Conservation (phyloP, 2,329 filamentous ascomycete genomes). For the Fusarium coicis region DNA sequence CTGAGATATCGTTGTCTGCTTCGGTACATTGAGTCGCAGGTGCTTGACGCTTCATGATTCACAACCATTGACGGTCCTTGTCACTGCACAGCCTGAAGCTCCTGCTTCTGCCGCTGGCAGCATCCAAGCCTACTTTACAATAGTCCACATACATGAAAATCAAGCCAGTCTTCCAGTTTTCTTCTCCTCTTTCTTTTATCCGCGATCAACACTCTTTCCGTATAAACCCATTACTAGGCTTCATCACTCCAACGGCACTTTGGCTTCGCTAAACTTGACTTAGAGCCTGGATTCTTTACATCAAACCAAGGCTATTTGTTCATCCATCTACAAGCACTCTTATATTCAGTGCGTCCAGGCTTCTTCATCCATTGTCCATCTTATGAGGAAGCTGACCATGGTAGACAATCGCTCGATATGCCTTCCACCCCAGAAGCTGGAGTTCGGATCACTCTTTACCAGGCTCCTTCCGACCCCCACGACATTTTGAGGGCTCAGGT, state of each 20-base stretch:
- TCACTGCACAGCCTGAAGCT: no score
- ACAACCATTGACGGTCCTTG: no score
- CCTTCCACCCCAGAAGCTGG: background rate
- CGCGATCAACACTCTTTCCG: background rate
- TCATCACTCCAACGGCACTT: background rate
- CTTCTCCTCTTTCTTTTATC: background rate
- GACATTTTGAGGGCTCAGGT: background rate
- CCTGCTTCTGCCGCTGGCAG: background rate
- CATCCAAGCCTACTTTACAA: background rate
- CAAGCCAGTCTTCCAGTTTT: background rate
- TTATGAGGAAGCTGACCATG: background rate
- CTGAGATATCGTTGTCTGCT: no score
- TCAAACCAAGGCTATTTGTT: background rate
- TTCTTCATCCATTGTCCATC: background rate
- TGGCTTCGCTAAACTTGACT: background rate
- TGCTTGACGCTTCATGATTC: background rate
- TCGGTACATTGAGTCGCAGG: background rate
- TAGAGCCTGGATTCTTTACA: background rate
- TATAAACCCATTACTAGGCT: no score
- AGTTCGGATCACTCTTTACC: background rate
- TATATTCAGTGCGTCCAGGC: background rate
- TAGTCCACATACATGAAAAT: background rate
- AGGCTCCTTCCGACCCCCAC: background rate
- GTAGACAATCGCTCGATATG: background rate
- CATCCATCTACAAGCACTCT: no score